These are phyloP conservation scores for Marvania coccoides DNA, from an alignment of 139 green algal species.

Conservation along the genomic window DNA sequence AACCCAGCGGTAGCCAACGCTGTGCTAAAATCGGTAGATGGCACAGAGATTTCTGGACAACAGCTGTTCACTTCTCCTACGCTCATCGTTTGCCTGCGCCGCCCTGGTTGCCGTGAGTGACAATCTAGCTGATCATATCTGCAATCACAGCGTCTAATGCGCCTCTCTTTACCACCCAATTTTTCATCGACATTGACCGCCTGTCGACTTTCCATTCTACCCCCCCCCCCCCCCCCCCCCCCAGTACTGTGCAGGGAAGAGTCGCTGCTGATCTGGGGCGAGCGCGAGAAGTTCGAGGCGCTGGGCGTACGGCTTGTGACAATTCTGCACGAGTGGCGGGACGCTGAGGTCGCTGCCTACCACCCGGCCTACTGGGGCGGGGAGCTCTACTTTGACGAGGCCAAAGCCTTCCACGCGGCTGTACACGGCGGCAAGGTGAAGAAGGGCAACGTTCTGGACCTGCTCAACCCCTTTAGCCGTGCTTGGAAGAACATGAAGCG, in stretches of 20 bases:
- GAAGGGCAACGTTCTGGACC: neutral
- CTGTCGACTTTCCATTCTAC: too few relatives aligned
- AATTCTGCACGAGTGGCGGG: constrained; percentile 29
- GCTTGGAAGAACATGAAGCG: constrained; percentile 16
- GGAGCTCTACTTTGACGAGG: constrained; percentile 28
- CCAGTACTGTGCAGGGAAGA: constrained; percentile 35
- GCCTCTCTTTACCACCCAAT: too few relatives aligned
- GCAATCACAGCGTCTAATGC: too few relatives aligned
- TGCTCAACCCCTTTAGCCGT: constrained; percentile 25
- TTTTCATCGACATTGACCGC: too few relatives aligned
- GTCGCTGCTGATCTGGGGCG: constrained; percentile 14
- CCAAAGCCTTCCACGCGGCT: constrained; percentile 21
- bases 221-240: neutral
- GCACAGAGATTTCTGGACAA: too few relatives aligned
- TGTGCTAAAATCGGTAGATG: too few relatives aligned
- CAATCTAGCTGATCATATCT: too few relatives aligned
- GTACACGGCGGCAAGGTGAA: constrained; percentile 21
- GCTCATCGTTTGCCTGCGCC: constrained; percentile 12
- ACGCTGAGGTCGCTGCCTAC: constrained; percentile 24
- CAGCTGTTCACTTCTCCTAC: too few relatives aligned
- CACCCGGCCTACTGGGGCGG: constrained; percentile 21
- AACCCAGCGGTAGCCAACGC: too few relatives aligned
- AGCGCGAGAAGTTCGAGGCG: constrained; percentile 9
- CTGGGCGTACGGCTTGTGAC: constrained; percentile 17
- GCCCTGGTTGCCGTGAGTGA: constrained; percentile 27